Evolutionary conservation across 495 filamentous ascomycete species (phyloP).

Genomic region (Aspergillus homomorphus): DNA sequence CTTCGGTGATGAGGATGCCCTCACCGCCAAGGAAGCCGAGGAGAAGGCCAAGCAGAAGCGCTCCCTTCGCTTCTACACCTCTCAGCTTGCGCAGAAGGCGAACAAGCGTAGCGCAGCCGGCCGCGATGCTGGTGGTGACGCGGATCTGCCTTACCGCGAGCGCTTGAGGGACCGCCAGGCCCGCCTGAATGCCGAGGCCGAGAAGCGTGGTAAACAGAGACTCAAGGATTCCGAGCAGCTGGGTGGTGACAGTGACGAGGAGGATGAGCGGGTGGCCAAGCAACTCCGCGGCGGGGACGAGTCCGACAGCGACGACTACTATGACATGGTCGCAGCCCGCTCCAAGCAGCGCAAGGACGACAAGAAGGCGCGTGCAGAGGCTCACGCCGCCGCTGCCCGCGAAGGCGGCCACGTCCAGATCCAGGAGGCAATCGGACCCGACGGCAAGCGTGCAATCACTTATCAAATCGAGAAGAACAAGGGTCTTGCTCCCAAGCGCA

Average conservation of each 20-base stretch:
- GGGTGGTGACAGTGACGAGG: constrained; percentile 63
- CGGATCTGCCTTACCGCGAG: constrained; percentile 87
- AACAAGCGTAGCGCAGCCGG: constrained; percentile 81
- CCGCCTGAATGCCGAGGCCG: constrained; percentile 81
- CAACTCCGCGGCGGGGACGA: constrained; percentile 36
- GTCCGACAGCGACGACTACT: constrained; percentile 73
- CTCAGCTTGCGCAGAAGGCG: constrained; percentile 87
- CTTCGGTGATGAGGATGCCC: constrained; percentile 62
- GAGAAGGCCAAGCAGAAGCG: constrained; percentile 86
- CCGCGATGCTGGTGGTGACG: constrained; percentile 83
- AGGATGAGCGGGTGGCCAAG: constrained; percentile 40
- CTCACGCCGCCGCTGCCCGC: constrained; percentile 47
- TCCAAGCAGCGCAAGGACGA: constrained; percentile 67
- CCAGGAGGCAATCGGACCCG: constrained; percentile 59
- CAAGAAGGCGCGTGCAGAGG: constrained; percentile 62
- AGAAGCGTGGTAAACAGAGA: constrained; percentile 70
- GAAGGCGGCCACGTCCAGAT: constrained; percentile 56
- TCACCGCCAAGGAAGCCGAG: constrained; percentile 63
- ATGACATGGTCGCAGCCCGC: constrained; percentile 75
- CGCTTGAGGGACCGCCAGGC: constrained; percentile 79
- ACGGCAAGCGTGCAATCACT: constrained; percentile 84
- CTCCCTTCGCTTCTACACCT: constrained; percentile 92
- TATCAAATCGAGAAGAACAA: constrained; percentile 98
- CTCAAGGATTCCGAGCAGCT: constrained; percentile 58
- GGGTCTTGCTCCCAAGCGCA: constrained; percentile 81